Evolutionary conservation across 441 rosid species (phyloP), one percentile per base, ranked within the genome.

Genomic region (Syzygium malaccense): DNA sequence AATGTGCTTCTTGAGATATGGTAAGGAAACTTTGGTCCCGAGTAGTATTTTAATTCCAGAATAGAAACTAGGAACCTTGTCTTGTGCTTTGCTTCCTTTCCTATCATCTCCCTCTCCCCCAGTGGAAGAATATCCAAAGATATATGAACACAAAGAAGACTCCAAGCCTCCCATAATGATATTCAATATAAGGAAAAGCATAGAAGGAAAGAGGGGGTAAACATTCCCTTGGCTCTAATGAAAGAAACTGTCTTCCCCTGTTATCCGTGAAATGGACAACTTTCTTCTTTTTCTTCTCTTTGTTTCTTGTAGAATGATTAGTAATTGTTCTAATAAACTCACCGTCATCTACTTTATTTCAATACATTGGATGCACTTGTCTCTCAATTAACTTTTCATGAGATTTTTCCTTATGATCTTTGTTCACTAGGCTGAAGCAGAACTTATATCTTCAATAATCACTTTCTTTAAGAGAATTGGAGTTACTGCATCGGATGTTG

Each of bases 401-500:
- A 68, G 49, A 83, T 80, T 88, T 83, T 30, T 51, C 10, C 53
- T 66, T 75, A 57, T 86, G 51, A 25, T 84, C 54, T 62, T 84
- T 79, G 7, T 89, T 6, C 28, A 91, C 55, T 89, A 96, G 99
- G 99, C 98, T 58, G 99, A 97, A 94, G 99, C 99, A 64, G 99
- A 96, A 89, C 98, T 96, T 55, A 92, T 96, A 83, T 96, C 99
- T 57, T 93, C 99, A 75, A 92, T 96, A 60, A 92, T 95, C 78
- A 91, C 97, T 68, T 96, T 96, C 92, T 96, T 96, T 92, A 96
- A 95, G 92, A 92, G 93, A 90, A 90, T 96, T 93, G 98, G 99
- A 87, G 94, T 97, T 90, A 94, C 96, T 56, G 91, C 96, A 58
- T 92, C 95, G 71, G 99, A 97, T 89, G 96, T 97, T 87, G 99